Percentiles rank a stretch among this genome's conserved stretches.
These are phyloP conservation scores for Cordyceps javanica DNA, from an alignment of 2,329 filamentous ascomycete genomes.

Conservation along the genomic window DNA sequence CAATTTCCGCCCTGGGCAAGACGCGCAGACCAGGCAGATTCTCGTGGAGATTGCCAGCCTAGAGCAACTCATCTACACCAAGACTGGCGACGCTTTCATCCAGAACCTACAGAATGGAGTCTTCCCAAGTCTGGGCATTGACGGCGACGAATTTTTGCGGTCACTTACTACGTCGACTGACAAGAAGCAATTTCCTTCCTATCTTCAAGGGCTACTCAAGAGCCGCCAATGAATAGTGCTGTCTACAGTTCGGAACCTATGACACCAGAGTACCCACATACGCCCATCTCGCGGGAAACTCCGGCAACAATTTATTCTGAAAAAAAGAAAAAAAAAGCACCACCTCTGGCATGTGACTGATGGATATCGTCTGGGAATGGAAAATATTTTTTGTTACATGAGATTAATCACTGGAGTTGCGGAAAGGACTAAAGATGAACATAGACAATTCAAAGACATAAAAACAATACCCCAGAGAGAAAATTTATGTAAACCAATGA, in stretches of 20 bases:
- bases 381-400: not conserved
- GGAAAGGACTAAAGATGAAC: constrained; percentile 5
- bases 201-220: constrained; percentile 54
- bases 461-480: constrained; percentile 2
- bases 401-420: constrained; percentile 11
- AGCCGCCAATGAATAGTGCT: constrained; percentile 26
- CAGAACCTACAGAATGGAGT: constrained; percentile 58
- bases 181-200: constrained; percentile 57
- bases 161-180: constrained; percentile 53
- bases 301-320: too few relatives aligned
- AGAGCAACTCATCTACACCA: constrained; percentile 84
- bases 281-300: too few relatives aligned
- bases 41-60: constrained; percentile 80
- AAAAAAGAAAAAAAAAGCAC: too few relatives aligned
- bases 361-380: not conserved
- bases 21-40: constrained; percentile 84
- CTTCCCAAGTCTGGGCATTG: constrained; percentile 59
- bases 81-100: constrained; percentile 79
- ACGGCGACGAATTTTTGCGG: constrained; percentile 53
- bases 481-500: not conserved
- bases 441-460: constrained; percentile 9
- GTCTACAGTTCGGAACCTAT: not conserved
- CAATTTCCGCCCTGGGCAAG: constrained; percentile 69
- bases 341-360: not conserved
- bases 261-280: too few relatives aligned